Evolutionary conservation across 129 eudicot species (phyloP).

Genomic region (Pulicaria dysenterica): DNA sequence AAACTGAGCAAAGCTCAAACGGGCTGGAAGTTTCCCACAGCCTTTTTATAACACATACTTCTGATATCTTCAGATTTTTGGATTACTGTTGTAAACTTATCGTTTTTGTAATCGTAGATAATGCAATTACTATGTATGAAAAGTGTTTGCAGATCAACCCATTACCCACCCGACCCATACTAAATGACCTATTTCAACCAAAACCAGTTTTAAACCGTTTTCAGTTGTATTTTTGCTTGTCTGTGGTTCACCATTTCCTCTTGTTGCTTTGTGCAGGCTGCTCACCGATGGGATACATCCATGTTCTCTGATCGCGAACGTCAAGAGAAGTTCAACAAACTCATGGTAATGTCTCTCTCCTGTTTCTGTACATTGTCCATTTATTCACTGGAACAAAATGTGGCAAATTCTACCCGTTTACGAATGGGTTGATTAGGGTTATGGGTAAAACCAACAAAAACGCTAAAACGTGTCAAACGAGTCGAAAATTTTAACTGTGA

Average conservation of each 20-base stretch:
- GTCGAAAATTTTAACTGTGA: not conserved
- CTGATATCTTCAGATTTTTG: not conserved
- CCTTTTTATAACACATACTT: not conserved
- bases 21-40: not conserved
- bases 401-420: slow-evolving; percentile 10
- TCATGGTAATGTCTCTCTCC: slow-evolving; percentile 71
- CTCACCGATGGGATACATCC: slow-evolving; percentile 82
- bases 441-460: not conserved
- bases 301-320: slow-evolving; percentile 88
- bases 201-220: too few relatives aligned
- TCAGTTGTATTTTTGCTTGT: too few relatives aligned
- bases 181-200: not conserved
- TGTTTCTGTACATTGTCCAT: not conserved
- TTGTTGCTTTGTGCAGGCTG: slow-evolving; percentile 44
- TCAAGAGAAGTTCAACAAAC: slow-evolving; percentile 94
- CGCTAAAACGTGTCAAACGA: slow-evolving; percentile 16
- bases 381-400: slow-evolving; percentile 6
- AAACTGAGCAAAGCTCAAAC: not conserved
- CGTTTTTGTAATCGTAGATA: too few relatives aligned
- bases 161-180: not conserved
- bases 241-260: not conserved
- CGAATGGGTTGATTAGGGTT: not conserved
- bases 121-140: not conserved
- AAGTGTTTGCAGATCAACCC: not conserved
- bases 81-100: too few relatives aligned